Evolutionary conservation across 768 basidiomycete genomes (phyloP), one percentile per base, ranked within the genome.

Genomic region (Panaeolus papilionaceus): DNA sequence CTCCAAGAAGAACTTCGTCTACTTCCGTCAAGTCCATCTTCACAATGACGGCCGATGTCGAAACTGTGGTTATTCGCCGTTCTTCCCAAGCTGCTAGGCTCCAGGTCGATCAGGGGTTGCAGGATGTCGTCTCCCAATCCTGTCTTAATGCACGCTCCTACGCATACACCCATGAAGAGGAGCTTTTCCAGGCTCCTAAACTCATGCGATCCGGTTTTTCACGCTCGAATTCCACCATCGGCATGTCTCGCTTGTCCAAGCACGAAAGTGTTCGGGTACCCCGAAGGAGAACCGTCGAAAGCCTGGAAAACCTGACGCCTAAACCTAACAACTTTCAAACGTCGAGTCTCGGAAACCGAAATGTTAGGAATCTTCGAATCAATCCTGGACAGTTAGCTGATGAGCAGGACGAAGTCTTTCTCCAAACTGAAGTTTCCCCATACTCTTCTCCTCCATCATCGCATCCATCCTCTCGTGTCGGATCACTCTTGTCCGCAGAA

Each of bases 41-140:
- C 71, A 74, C 85, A 12, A 77, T 85, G 62, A 73, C 79, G 38
- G 77, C 85, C 37, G 88, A 91, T 67, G 80, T 84, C 16, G 84
- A 87, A 42, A 85, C 86, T 4, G 85, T 92, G 45, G 83, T 91
- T 70, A 86, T 92, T 64, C 86, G 88, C 40, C 90, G 93, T 16
- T 85, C 88, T 16, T 89, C 92, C 18, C 80, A 87, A 10, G 79
- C 86, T 47, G 88, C 89, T 39, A 89, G 94, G 61, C 82, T 84
- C 37, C 86, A 88, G 45, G 89, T 94, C 63, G 95, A 97, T 72
- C 86, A 90, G 51, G 89, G 89, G 11, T 80, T 98, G 18, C 84
- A 86, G 58, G 96, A 97, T 73, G 88, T 98, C 66, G 88, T 92
- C 71, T 95, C 94, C 11, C 88, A 91, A 67, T 82, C 83, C 26